phyloP scores from a whole-genome alignment of 202 grass and related monocot species.

The Panicum virgatum region DNA sequence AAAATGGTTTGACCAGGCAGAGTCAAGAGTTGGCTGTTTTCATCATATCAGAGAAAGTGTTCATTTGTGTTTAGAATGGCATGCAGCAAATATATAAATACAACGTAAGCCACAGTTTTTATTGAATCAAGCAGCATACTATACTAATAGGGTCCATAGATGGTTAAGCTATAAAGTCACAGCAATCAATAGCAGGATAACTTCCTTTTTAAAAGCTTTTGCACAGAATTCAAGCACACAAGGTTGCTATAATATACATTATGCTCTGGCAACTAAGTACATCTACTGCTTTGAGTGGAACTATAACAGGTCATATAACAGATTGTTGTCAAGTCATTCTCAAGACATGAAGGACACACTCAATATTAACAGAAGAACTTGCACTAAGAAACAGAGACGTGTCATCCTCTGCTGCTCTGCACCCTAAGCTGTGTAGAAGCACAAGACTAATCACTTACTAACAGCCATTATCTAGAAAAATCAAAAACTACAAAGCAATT shows the following conservation, averaged over 20 bases:
- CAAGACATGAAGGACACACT: background rate
- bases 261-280: background rate
- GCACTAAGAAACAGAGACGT: constrained; percentile 10
- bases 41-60: background rate
- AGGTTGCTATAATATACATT: background rate
- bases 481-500: background rate
- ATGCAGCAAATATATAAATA: background rate
- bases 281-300: background rate
- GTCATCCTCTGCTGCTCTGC: background rate
- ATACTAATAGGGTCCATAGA: background rate
- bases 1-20: background rate
- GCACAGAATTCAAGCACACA: background rate
- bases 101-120: background rate
- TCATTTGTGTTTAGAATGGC: constrained; percentile 20
- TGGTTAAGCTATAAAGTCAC: background rate
- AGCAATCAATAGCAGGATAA: background rate
- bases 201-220: background rate
- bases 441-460: background rate
- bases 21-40: background rate
- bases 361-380: constrained; percentile 28
- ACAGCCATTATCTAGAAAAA: background rate
- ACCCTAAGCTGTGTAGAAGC: background rate
- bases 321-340: constrained; percentile 7
- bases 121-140: background rate
- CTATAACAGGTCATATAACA: background rate